Evolutionary conservation across 257 asterid species (phyloP), one percentile per base, ranked within the genome.

Genomic region (Striga asiatica): DNA sequence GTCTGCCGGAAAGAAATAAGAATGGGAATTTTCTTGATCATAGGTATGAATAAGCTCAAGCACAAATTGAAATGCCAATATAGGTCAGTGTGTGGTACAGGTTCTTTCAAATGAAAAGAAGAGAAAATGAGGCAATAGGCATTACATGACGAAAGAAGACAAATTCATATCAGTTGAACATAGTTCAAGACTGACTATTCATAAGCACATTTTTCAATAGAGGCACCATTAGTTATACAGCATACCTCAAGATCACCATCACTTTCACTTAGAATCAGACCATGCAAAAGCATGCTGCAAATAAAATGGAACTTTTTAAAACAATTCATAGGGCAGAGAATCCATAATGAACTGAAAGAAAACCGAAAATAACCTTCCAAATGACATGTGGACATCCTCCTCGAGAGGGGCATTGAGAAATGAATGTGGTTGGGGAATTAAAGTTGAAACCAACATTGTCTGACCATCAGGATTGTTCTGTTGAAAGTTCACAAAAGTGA

Each of bases 221-320:
- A 51, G 10, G 32, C 47, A 49, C 28, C 35, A 23, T n/a, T 25
- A 54, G 24, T 45, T 48, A 48, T 35, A 23, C 20, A 59, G 9
- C 60, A 43, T 80, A 91, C 98, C 98, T 87, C 96, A 66, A 91
- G 85, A 76, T 87, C 94, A 35, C 98, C 96, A 58, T 82, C 83
- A 41, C 68, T 82, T 78, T 91, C 96, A 65, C 87, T 73, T 72
- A 71, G 50, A 56, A 80, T 76, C 58, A 91, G 84, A 64, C 98
- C 96, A 75, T 78, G 96, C 70, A 91, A 66, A 28, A 91, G 88
- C 95, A 91, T 81, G 72, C 98, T 91, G 96, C 82, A 78, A 68
- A 42, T 64, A 68, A 45, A 68, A 45, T 13, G 57, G 55, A 43
- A 54, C 34, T 46, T 62, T 59, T 14, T 25, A 53, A 58, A n/a